Percentiles rank a stretch among this genome's conserved stretches.
These are phyloP conservation scores for Penicillium sp. DNA, from an alignment of 2,329 filamentous ascomycete genomes.

Conservation along the genomic window DNA sequence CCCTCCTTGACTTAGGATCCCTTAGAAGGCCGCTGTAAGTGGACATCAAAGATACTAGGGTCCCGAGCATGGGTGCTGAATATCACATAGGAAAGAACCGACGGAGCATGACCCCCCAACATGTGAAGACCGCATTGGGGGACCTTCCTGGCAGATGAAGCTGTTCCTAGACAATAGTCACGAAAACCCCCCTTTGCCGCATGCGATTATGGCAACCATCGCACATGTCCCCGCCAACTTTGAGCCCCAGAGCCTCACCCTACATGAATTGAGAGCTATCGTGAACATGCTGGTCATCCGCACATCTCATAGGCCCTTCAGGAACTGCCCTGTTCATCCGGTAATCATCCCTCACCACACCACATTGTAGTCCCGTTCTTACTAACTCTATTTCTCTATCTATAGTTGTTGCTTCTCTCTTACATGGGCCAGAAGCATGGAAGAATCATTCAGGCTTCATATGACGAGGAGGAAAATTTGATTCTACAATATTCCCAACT, in stretches of 20 bases:
- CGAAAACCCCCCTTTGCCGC: background rate
- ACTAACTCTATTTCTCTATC: background rate
- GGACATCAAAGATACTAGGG: background rate
- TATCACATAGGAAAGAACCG: background rate
- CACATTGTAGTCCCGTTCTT: background rate
- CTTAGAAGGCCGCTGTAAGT: background rate
- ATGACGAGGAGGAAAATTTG: background rate
- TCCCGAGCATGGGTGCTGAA: background rate
- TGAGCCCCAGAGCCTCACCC: background rate
- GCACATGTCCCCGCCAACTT: conserved; percentile 1
- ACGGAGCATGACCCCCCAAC: background rate
- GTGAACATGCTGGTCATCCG: background rate
- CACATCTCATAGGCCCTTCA: background rate
- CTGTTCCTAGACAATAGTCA: background rate
- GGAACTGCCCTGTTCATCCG: background rate
- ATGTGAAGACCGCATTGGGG: background rate
- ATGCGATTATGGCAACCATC: conserved; percentile 1
- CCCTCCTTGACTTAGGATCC: background rate
- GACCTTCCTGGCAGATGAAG: background rate
- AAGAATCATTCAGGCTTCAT: conserved; percentile 7
- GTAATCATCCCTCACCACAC: background rate
- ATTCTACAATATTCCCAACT: background rate
- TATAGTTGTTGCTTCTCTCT: background rate
- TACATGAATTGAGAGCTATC: conserved; percentile 2
- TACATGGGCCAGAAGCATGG: conserved; percentile 9